Evolutionary conservation across 78 protist genomes (phyloP).

Genomic region (Planoprotostelium fungivorum): DNA sequence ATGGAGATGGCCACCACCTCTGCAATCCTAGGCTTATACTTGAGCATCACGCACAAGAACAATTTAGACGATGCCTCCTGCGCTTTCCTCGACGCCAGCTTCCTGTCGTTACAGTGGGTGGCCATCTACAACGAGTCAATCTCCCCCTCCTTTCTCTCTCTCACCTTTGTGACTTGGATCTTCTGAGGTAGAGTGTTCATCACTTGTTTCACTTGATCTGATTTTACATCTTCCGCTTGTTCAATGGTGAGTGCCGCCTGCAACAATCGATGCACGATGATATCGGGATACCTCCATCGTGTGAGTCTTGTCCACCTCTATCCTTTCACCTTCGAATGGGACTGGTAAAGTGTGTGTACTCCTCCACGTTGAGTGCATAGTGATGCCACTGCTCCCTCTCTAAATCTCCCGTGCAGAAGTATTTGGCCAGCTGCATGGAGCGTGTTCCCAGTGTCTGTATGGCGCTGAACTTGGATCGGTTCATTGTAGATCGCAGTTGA

Average conservation of each 20-base stretch:
- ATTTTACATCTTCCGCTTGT: background rate
- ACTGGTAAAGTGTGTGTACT: slow-evolving; percentile 98
- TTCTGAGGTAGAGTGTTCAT: background rate
- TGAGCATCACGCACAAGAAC: slow-evolving; percentile 40
- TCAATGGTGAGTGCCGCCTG: slow-evolving; percentile 30
- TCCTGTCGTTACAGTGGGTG: slow-evolving; percentile 66
- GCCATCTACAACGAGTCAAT: slow-evolving; percentile 2
- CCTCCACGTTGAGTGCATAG: slow-evolving; percentile 58
- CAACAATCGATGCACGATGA: slow-evolving; percentile 88
- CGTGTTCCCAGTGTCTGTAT: slow-evolving; percentile 73
- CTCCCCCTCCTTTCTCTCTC: no score
- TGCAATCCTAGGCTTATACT: background rate
- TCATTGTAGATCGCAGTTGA: slow-evolving; percentile 3
- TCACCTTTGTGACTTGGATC: slow-evolving; percentile 21
- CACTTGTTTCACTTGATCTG: background rate
- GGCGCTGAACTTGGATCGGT: background rate
- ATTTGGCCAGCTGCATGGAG: slow-evolving; percentile 86
- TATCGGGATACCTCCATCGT: slow-evolving; percentile 76
- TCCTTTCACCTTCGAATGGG: slow-evolving; percentile 87
- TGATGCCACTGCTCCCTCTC: slow-evolving; percentile 60
- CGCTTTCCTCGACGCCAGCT: slow-evolving; percentile 53
- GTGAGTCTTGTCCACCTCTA: background rate
- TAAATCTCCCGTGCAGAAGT: slow-evolving; percentile 63
- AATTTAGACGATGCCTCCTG: slow-evolving; percentile 58
- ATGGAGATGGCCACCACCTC: background rate